These are phyloP conservation scores for Vitis cinerea DNA, from an alignment of 164 flowering plant species.

Conservation along the genomic window DNA sequence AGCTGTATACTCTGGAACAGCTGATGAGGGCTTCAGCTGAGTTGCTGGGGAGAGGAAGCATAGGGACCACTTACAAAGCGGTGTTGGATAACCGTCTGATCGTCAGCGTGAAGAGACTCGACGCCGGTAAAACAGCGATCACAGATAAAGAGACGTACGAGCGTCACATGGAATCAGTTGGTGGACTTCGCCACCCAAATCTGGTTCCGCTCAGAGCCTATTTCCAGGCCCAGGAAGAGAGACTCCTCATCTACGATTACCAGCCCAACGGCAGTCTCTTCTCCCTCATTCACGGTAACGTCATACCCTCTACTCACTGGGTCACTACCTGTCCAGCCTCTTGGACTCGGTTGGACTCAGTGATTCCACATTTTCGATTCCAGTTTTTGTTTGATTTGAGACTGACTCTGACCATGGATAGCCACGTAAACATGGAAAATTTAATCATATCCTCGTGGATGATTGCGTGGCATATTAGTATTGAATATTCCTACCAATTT, in stretches of 20 bases:
- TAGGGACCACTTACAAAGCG: slow-evolving; percentile 92
- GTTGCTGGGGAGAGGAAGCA: slow-evolving; percentile 77
- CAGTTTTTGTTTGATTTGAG: too few relatives aligned
- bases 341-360: too few relatives aligned
- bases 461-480: too few relatives aligned
- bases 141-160: slow-evolving; percentile 57
- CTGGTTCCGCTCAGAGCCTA: slow-evolving; percentile 87
- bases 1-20: slow-evolving; percentile 72
- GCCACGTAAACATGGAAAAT: too few relatives aligned
- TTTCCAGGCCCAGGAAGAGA: slow-evolving; percentile 83
- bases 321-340: background rate
- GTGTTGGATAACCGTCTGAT: slow-evolving; percentile 75
- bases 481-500: too few relatives aligned
- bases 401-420: too few relatives aligned
- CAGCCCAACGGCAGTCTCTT: slow-evolving; percentile 90
- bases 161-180: slow-evolving; percentile 75
- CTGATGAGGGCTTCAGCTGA: slow-evolving; percentile 94
- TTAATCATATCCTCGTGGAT: too few relatives aligned
- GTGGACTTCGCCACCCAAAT: slow-evolving; percentile 82
- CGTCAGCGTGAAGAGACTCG: slow-evolving; percentile 80
- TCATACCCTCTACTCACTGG: background rate
- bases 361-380: too few relatives aligned
- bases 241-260: slow-evolving; percentile 81
- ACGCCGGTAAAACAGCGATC: slow-evolving; percentile 41
- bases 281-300: slow-evolving; percentile 82